Evolutionary conservation across 495 filamentous ascomycete genomes (phyloP).

Genomic region (Chaetomium fimeti): DNA sequence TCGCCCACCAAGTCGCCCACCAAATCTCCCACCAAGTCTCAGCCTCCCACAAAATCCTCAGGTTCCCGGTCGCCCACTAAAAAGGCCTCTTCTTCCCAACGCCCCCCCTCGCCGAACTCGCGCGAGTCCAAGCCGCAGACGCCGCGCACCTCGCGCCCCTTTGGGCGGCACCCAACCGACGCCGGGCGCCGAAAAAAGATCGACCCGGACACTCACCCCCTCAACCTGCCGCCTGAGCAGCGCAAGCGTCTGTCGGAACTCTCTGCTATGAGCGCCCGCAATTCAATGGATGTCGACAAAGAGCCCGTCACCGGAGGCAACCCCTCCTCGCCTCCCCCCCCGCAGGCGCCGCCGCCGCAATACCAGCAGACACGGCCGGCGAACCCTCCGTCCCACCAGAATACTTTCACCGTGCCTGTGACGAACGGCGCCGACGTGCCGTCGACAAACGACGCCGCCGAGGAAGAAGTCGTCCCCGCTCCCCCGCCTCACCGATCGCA

Average conservation of each 20-base stretch:
- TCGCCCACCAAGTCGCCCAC: slow-evolving; percentile 31
- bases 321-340: slow-evolving; percentile 43
- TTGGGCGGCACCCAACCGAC: slow-evolving; percentile 43
- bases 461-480: slow-evolving; percentile 60
- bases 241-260: slow-evolving; percentile 68
- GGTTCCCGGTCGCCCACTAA: slow-evolving; percentile 38
- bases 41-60: slow-evolving; percentile 28
- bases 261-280: slow-evolving; percentile 65
- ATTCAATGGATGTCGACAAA: slow-evolving; percentile 77
- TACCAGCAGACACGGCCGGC: slow-evolving; percentile 23
- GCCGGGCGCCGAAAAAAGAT: slow-evolving; percentile 49
- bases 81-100: slow-evolving; percentile 27
- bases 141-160: slow-evolving; percentile 43
- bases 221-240: slow-evolving; percentile 86
- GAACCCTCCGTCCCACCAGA: slow-evolving; percentile 35
- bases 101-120: slow-evolving; percentile 30
- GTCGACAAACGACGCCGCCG: slow-evolving; percentile 30
- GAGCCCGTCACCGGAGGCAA: slow-evolving; percentile 54
- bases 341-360: slow-evolving; percentile 28
- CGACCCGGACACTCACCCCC: slow-evolving; percentile 72
- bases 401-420: slow-evolving; percentile 45
- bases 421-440: slow-evolving; percentile 55
- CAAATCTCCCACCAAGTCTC: slow-evolving; percentile 26
- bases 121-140: slow-evolving; percentile 34
- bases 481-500: slow-evolving; percentile 76